Evolutionary conservation across 768 basidiomycete genomes (phyloP), one percentile per base, ranked within the genome.

Genomic region (Lepiota venenata): DNA sequence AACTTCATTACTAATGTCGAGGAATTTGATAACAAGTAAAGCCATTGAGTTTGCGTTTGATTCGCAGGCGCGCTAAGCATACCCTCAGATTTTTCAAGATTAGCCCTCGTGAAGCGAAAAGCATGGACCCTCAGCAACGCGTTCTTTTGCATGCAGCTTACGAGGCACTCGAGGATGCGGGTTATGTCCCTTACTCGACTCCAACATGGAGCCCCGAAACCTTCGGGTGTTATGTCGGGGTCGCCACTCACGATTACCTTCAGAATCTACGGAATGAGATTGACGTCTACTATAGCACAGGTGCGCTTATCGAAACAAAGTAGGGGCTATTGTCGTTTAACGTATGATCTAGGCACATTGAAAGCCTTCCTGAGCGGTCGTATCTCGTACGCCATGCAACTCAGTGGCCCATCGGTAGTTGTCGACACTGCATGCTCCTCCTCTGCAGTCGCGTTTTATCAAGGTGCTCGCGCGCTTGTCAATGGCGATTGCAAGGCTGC

Each of bases 381-480:
- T 18, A 74, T 90, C 47, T 86, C 87, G 0, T 83, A 87, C 58
- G 81, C 79, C 3, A 81, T 88, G 74, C 73, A 80, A 53, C 73
- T 87, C 43, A 73, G 83, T 36, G 88, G 88, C 0, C 87, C 88
- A 1, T 88, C 88, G 0, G 70, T 87, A 15, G 85, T 86, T 0
- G 68, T 87, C 35, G 85, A 91, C 56, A 90, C 88, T 0, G 85
- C 87, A 0, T 90, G 88, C 64, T 90, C 87, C 7, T 85, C 87
- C 3, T 86, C 86, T 4, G 68, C 76, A 29, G 79, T 85, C 12
- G 85, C 87, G 8, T 70, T 91, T 25, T 78, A 89, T 66, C 84
- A 83, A 58, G 88, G 83, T 0, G 83, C 78, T 48, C 81, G 87
- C 39, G 82, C 86, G 1, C 67, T 91, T 21, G 71, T 76, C 66